A percentile compares a stretch with the other conserved stretches of the same genome.
Evolutionary conservation across 192 early-diverging fungal species (phyloP).

Genomic region (Coemansia sp.): DNA sequence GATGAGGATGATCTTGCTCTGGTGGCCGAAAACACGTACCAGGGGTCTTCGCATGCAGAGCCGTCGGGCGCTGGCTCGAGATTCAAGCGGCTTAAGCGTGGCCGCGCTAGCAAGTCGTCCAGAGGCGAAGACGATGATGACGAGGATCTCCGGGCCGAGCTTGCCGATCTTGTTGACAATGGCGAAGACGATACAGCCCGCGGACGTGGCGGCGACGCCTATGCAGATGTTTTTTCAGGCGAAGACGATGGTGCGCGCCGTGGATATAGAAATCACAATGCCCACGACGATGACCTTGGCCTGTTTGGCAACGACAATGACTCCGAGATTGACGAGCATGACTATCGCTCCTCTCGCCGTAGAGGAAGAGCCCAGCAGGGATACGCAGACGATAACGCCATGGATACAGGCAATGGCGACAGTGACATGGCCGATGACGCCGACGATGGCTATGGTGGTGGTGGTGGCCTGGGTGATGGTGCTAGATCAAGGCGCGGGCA

Average conservation of each 20-base stretch:
- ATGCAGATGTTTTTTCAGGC: conserved; percentile 9
- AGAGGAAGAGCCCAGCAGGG: conserved; percentile 10
- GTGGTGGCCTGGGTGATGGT: conserved; percentile 5
- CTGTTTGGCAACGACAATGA: conserved; percentile 45
- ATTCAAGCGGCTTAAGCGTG: conserved; percentile 77
- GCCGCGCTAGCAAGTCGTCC: conserved; percentile 57
- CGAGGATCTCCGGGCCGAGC: conserved; percentile 47
- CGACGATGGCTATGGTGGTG: background rate
- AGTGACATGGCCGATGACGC: conserved; percentile 7
- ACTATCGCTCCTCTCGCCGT: conserved; percentile 24
- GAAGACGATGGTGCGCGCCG: conserved; percentile 8
- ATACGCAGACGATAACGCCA: background rate
- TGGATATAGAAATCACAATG: background rate
- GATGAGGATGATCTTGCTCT: conserved; percentile 94
- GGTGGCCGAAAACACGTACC: conserved; percentile 82
- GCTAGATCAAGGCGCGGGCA: conserved; percentile 12
- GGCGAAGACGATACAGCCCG: conserved; percentile 21
- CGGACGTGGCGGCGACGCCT: background rate
- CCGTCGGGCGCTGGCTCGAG: conserved; percentile 54
- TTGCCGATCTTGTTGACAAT: conserved; percentile 31
- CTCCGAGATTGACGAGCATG: conserved; percentile 13
- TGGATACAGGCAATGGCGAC: conserved; percentile 2
- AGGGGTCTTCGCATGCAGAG: conserved; percentile 42
- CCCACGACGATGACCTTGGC: conserved; percentile 34
- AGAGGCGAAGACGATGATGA: conserved; percentile 52